These are phyloP conservation scores for Saccharomyces mikatae DNA, from an alignment of 805 yeast species.

Conservation along the genomic window DNA sequence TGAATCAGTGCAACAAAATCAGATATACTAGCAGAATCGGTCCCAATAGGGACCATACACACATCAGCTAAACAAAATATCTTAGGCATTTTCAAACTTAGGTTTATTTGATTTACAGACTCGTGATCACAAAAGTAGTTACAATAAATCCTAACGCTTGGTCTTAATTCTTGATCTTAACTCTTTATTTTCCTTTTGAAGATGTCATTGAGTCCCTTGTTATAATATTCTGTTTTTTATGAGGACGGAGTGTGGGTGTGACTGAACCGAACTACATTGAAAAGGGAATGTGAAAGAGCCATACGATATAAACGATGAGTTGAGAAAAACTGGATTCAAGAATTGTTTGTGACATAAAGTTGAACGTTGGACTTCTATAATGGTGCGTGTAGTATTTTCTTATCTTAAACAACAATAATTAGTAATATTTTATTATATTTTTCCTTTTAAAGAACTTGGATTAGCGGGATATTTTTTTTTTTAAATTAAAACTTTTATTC, in stretches of 20 bases:
- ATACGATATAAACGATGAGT: too few species aligned
- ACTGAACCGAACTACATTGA: not conserved
- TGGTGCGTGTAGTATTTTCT: too few species aligned
- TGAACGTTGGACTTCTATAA: too few species aligned
- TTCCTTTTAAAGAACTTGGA: too few species aligned
- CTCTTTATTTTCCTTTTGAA: not conserved
- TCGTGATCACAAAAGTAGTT: not conserved
- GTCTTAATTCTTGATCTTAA: too few species aligned
- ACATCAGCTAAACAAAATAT: slow-evolving; percentile 76
- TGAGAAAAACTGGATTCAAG: not conserved
- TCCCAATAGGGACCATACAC: slow-evolving; percentile 83
- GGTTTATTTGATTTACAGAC: not conserved
- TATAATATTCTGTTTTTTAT: not conserved
- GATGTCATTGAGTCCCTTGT: not conserved
- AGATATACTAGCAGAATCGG: slow-evolving; percentile 68
- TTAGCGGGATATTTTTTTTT: too few species aligned
- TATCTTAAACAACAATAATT: too few species aligned
- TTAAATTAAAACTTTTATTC: too few species aligned
- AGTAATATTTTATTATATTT: too few species aligned
- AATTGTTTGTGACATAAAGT: not conserved
- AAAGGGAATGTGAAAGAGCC: not conserved
- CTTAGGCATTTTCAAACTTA: not conserved
- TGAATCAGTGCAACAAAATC: slow-evolving; percentile 72
- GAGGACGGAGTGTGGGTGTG: not conserved
- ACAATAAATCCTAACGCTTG: not conserved